Base-by-base conservation (phyloP, 768 basidiomycete species). In the Daedalea quercina region DNA sequence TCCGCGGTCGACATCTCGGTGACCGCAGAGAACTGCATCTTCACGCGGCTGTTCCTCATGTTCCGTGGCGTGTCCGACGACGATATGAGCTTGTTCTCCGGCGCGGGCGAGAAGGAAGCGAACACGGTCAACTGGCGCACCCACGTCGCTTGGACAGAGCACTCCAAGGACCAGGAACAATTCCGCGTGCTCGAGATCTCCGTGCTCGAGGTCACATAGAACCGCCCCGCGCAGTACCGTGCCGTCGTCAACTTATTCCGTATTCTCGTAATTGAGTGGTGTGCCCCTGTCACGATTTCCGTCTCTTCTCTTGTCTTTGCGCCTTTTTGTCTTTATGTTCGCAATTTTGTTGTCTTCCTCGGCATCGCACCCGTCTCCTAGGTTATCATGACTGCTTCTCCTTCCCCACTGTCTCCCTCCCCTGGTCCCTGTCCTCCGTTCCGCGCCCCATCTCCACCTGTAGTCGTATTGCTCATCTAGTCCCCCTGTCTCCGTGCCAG, bases 1-100 rank as follows among this genome's bases (percentile, higher is more conserved):
- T 82, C 87, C 2, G 90, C 90, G n/a, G 80, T 93, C 52, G 90
- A 93, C 63, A 87, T 93, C 56, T 82, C 85, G 1, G 82, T 93
- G n/a, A 86, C 87, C 0, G 76, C 79, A 11, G 87, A 90, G 48
- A 82, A 85, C 22, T 90, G 88, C 63, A 73, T 86, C 53, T 91
- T 90, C 66, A 92, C 87, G 8, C 82, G 90, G 26, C 70, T 93
- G 22, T 93, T 93, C 74, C 77, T 93, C 53, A 90, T 93, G 67
- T 91, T 85, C 71, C 82, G 90, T 23, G 90, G 90, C 0, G 69
- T 93, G 28, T 78, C 76, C 19, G 90, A 92, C 56, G 90, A 92
- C 52, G 90, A 93, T 57, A 70, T 88, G 52, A 79, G 79, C 19
- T 65, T 81, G 37, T 91, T 91, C 65, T 80, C 82, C 4, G 84